These are phyloP conservation scores for Melaleuca alternifolia DNA, from an alignment of 345 rosid species.

Conservation along the genomic window DNA sequence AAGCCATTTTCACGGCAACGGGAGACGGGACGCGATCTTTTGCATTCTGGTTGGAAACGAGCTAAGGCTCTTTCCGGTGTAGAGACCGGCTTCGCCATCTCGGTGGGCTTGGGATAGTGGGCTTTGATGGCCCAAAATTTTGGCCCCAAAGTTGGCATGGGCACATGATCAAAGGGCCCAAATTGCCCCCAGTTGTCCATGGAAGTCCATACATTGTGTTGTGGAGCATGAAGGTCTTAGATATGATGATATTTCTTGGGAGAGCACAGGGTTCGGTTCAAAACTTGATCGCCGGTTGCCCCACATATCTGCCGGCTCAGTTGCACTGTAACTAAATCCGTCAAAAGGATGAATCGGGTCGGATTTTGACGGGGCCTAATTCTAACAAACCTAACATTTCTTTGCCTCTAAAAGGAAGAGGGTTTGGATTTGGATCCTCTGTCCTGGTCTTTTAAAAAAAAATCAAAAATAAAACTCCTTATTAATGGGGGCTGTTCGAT, in stretches of 20 bases:
- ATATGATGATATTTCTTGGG: not conserved
- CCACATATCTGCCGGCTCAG: not conserved
- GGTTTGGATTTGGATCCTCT: no score
- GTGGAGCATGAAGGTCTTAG: not conserved
- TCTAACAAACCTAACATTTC: not conserved
- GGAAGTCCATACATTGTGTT: not conserved
- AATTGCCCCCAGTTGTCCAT: not conserved
- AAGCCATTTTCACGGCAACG: slow-evolving; percentile 20
- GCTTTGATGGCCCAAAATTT: not conserved
- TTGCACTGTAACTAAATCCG: not conserved
- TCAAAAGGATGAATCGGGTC: no score
- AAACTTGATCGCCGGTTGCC: not conserved
- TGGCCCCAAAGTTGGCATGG: not conserved
- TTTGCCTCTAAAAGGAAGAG: not conserved
- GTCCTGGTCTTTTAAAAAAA: no score
- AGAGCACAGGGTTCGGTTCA: not conserved
- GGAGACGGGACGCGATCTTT: not conserved
- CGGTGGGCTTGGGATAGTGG: not conserved
- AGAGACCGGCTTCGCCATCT: not conserved
- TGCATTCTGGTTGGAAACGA: not conserved
- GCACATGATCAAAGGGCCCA: not conserved
- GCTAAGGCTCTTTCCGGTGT: not conserved
- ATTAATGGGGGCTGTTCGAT: no score
- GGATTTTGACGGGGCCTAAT: no score
- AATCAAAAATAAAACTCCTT: no score